Conservation (phyloP, 306 rosid species). For the Castanea sativa region DNA sequence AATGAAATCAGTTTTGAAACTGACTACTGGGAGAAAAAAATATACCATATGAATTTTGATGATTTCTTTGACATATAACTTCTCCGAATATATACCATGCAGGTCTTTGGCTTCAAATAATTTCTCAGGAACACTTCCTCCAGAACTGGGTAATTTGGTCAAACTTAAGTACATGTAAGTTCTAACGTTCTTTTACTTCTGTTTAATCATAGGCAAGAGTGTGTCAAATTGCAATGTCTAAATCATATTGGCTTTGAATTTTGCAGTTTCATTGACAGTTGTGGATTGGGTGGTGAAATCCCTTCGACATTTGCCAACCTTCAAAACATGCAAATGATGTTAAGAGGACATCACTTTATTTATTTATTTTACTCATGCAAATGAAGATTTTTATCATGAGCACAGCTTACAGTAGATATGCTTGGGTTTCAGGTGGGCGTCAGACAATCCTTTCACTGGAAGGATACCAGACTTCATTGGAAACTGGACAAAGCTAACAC, state of each 20-base stretch:
- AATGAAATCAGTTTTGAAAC: no score
- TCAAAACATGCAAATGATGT: slow-evolving; percentile 11
- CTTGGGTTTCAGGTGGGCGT: slow-evolving; percentile 12
- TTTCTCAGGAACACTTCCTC: slow-evolving; percentile 29
- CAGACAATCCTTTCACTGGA: slow-evolving; percentile 23
- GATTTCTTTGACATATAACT: background rate
- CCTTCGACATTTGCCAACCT: slow-evolving; percentile 25
- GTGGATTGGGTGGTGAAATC: slow-evolving; percentile 26
- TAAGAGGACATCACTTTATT: no score
- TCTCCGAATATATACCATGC: background rate
- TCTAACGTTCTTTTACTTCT: background rate
- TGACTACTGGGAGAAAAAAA: no score
- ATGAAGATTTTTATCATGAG: no score
- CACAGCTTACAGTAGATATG: background rate
- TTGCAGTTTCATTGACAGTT: slow-evolving; percentile 11
- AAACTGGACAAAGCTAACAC: slow-evolving; percentile 16
- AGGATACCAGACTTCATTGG: slow-evolving; percentile 31
- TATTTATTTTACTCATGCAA: no score
- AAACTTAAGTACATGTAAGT: slow-evolving; percentile 19
- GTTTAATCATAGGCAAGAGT: background rate
- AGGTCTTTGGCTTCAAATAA: slow-evolving; percentile 20
- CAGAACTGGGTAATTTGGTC: slow-evolving; percentile 24
- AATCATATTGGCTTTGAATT: background rate
- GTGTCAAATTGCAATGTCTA: background rate
- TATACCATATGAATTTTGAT: background rate